Base-by-base conservation (phyloP, 176 grass and related monocot species). In the Paspalum vaginatum region DNA sequence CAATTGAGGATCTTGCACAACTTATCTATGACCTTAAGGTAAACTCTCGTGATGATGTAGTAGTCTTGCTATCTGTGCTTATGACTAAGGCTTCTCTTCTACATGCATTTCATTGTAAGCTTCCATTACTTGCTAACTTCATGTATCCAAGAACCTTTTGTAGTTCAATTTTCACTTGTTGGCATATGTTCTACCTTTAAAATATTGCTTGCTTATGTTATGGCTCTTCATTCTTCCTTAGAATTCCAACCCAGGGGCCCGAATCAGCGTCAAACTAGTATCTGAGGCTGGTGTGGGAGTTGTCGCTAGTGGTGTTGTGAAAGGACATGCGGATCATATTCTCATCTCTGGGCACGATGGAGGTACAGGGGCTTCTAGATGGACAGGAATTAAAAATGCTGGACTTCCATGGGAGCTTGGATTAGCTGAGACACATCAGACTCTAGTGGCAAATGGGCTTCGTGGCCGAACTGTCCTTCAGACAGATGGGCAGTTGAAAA, bases 341-440 rank as follows among this genome's bases (percentile, higher is more conserved):
- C 81, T 93, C 27, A 89, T 93, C 27, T 90, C 87, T 64, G 91
- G 91, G 14, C 91, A 93, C 47, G 91, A 93, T 53, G 91, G 91
- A 65, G 91, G 91, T 16, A 93, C 91, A 17, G 91, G 87, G 9
- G 91, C 91, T 58, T 93, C 91, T 38, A 85, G 87, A 63, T 89
- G 76, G 91, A 93, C 91, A 69, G 87, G 87, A n/a, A 89, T 93
- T 69, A 93, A 90, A 84, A 69, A 93, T 82, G 91, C 91, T 25
- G 91, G 91, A 25, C 87, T 89, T 68, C 91, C 91, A 25, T 93
- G 91, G 91, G 91, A 93, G 61, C 91, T 93, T 75, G 91, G 91
- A 11, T 85, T 93, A 41, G 87, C 84, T 50, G 91, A 93, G 77
- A 93, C 91, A 57, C 91, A 93, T 54, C 91, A 90, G 26, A 90